phyloP scores from a whole-genome alignment of 2,329 filamentous ascomycete genomes.

The Neocatenulostroma microsporum region DNA sequence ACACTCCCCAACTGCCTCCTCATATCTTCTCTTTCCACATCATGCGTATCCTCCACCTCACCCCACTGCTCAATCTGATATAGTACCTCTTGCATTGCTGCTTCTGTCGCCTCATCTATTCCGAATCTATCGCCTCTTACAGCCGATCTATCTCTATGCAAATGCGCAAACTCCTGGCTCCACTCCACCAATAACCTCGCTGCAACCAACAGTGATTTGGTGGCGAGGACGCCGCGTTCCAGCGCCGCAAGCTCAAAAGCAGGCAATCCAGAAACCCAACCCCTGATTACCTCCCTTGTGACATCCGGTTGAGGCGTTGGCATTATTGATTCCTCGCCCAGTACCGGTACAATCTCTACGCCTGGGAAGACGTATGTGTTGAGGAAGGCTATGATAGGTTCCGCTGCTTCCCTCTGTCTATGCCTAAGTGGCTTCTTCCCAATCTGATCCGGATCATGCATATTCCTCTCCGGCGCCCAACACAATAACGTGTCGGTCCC shows the following conservation, averaged over 20 bases:
- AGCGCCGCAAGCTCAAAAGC: conserved; percentile 79
- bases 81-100: conserved; percentile 72
- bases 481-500: conserved; percentile 89
- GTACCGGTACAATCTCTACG: conserved; percentile 65
- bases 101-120: conserved; percentile 71
- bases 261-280: conserved; percentile 66
- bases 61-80: conserved; percentile 93
- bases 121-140: conserved; percentile 56
- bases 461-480: conserved; percentile 60
- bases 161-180: conserved; percentile 62
- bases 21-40: conserved; percentile 88
- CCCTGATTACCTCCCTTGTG: conserved; percentile 67
- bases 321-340: conserved; percentile 70
- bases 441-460: conserved; percentile 41
- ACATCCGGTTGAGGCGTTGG: conserved; percentile 64
- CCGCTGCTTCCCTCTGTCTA: conserved; percentile 61
- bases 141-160: conserved; percentile 29
- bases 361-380: conserved; percentile 74
- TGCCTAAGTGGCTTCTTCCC: conserved; percentile 53
- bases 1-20: conserved; percentile 81
- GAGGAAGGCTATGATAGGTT: conserved; percentile 64
- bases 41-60: conserved; percentile 95
- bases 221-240: conserved; percentile 74
- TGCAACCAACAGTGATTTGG: conserved; percentile 76
- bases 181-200: conserved; percentile 75